Percentiles rank a stretch among this genome's conserved stretches.
Evolutionary conservation across 2,329 filamentous ascomycete species (phyloP).

Genomic region (Colletotrichum higginsianum): DNA sequence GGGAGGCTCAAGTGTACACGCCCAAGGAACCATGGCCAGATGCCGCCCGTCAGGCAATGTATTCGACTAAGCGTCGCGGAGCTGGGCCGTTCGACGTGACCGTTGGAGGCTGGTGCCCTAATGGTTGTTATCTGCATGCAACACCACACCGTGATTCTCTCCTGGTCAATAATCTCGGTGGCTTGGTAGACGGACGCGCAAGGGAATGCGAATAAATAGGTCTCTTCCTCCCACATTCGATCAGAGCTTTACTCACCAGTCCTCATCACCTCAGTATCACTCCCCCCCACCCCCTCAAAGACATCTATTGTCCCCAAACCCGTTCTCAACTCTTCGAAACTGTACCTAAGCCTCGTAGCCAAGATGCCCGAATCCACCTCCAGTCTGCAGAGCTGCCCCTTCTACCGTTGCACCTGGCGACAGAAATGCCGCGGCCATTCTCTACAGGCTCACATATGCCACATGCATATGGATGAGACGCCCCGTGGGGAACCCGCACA

Average conservation of each 20-base stretch:
- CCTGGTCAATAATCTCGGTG: no score
- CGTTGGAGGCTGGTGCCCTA: no score
- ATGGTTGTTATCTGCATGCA: not conserved
- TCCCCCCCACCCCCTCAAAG: not conserved
- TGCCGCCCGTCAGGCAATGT: not conserved
- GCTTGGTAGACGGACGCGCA: not conserved
- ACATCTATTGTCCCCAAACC: not conserved
- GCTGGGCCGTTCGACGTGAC: not conserved
- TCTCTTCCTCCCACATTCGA: not conserved
- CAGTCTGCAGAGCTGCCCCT: not conserved
- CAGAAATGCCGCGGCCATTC: not conserved
- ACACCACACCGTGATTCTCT: not conserved
- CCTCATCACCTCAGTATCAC: not conserved
- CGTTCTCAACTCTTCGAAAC: no score
- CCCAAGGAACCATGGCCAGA: not conserved
- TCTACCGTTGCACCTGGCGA: not conserved
- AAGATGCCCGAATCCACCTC: not conserved
- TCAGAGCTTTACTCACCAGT: not conserved
- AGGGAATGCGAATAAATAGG: not conserved
- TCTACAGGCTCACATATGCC: not conserved
- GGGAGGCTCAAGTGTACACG: not conserved
- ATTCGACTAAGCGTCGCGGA: not conserved
- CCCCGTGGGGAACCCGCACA: not conserved
- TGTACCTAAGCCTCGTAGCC: no score
- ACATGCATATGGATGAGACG: not conserved